Evolutionary conservation across 441 rosid genomes (phyloP), one percentile per base, ranked within the genome.

Genomic region (Cnidoscolus chayamansa): DNA sequence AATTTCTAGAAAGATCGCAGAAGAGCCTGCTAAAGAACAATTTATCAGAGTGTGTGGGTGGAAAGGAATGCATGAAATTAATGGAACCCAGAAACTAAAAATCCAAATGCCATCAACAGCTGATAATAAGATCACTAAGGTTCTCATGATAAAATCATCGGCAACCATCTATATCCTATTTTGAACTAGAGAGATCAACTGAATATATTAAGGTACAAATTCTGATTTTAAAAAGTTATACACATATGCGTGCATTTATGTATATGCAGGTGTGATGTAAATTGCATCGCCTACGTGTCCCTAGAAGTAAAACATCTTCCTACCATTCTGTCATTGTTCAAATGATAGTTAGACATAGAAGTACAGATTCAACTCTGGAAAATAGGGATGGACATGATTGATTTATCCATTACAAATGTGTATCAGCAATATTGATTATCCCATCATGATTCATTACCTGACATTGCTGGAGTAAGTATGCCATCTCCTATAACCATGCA

Each of bases 401-500:
- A 65, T 50, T 16, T 19, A 61, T 48, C 25, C 16, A 32, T 7
- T 17, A 70, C 15, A 45, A 65, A 32, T 62, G 10, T 0, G 30
- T 8, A 70, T 0, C 10, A 65, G 40, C 13, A 58, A n/a, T 50
- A 58, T 20, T n/a, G 2, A 32, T 2, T 67, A 57, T 43, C 45
- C 19, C 62, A 55, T 16, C 45, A 53, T 48, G 72, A 63, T 55
- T 54, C n/a, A 65, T 77, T 65, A 88, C 98, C 96, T 77, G 98
- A 90, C 61, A 94, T 87, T 72, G 97, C 92, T 60, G 98, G 92
- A 79, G 93, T 89, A 67, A 91, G 88, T 67, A 90, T 86, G 57
- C 97, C 96, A 81, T 88, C 91, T 77, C 91, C 97, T 19, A 94
- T 88, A 80, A 87, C 87, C 93, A 94, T 89, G 81, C 88, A 84